These are phyloP conservation scores for Schizothecium vesticola DNA, from an alignment of 495 filamentous ascomycete genomes.

Conservation along the genomic window DNA sequence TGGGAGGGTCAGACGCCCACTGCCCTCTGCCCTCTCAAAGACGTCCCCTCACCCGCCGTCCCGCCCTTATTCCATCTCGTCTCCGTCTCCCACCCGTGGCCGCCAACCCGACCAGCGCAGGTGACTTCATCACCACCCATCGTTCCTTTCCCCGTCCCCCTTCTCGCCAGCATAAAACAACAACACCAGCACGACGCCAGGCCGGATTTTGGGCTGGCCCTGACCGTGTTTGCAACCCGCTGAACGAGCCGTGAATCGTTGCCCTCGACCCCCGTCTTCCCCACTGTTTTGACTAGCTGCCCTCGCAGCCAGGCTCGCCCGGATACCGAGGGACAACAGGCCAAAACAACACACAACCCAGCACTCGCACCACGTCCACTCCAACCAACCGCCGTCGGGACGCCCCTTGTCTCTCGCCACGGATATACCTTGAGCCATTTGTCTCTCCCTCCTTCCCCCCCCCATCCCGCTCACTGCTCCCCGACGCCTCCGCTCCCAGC, in stretches of 20 bases:
- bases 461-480: constrained; percentile 5
- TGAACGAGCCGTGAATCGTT: constrained; percentile 6
- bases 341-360: constrained; percentile 13
- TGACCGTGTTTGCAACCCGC: constrained; percentile 21
- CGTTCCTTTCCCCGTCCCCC: constrained; percentile 14
- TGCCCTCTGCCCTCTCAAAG: neutral
- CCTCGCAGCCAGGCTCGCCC: constrained; percentile 2
- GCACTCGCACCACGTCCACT: constrained; percentile 1
- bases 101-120: constrained; percentile 13
- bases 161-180: constrained; percentile 16
- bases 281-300: constrained; percentile 2
- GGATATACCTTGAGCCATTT: constrained; percentile 8
- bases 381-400: constrained; percentile 1
- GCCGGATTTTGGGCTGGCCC: constrained; percentile 29
- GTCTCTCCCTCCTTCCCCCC: neutral
- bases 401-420: constrained; percentile 6
- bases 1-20: neutral
- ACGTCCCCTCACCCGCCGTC: constrained; percentile 2
- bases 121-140: constrained; percentile 21
- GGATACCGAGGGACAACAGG: constrained; percentile 10
- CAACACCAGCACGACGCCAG: constrained; percentile 12
- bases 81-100: constrained; percentile 2
- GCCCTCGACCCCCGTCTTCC: constrained; percentile 13
- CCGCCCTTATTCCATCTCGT: constrained; percentile 2
- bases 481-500: neutral